phyloP scores from a whole-genome alignment of 129 eudicot species.

The Centaurea solstitialis region DNA sequence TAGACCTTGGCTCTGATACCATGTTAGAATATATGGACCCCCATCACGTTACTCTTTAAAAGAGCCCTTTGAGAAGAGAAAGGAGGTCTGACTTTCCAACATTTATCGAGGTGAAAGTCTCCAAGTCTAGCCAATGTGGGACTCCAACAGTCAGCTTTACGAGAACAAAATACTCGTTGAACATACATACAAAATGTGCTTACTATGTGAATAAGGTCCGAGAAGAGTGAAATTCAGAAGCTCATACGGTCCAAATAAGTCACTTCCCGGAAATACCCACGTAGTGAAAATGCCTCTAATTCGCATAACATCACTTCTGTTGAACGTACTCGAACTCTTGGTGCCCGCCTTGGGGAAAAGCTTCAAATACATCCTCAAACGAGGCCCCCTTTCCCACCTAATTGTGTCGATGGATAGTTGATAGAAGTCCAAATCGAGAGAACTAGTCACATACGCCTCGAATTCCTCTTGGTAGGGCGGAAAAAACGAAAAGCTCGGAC shows the following conservation, averaged over 20 bases:
- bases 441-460: conserved; percentile 48
- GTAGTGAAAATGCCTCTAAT: conserved; percentile 55
- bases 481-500: conserved; percentile 84
- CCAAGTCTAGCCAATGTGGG: background rate
- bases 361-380: conserved; percentile 82
- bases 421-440: conserved; percentile 51
- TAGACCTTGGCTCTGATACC: too few species aligned
- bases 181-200: conserved; percentile 24
- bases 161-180: background rate
- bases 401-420: conserved; percentile 65
- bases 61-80: too few species aligned
- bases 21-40: too few species aligned
- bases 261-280: conserved; percentile 61
- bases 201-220: conserved; percentile 82
- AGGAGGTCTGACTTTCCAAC: background rate
- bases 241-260: conserved; percentile 91
- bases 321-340: conserved; percentile 40
- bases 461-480: conserved; percentile 56
- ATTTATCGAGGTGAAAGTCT: background rate
- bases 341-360: conserved; percentile 55
- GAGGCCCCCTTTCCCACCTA: conserved; percentile 84
- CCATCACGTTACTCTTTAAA: too few species aligned
- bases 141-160: background rate
- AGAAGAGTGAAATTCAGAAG: conserved; percentile 84
- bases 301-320: conserved; percentile 56